phyloP scores from a whole-genome alignment of 371 early-diverging fungal species.

The Parasitella parasitica region DNA sequence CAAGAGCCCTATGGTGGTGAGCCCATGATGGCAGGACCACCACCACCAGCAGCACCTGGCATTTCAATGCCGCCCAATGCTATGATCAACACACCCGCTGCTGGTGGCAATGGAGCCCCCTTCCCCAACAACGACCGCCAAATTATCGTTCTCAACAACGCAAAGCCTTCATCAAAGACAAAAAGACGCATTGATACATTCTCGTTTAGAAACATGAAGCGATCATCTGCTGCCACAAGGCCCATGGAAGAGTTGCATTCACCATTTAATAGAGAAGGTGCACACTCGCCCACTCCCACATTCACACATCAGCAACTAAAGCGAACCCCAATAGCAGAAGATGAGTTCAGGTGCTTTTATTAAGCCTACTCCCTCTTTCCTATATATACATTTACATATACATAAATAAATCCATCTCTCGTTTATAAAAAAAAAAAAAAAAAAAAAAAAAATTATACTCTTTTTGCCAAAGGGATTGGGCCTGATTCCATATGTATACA shows the following conservation, averaged over 20 bases:
- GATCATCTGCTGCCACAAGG: not conserved
- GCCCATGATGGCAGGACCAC: slow-evolving; percentile 1
- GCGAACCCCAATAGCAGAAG: slow-evolving; percentile 6
- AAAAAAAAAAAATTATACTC: too few species aligned
- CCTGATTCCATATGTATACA: slow-evolving; percentile 7
- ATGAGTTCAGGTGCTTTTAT: not conserved
- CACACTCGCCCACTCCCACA: slow-evolving; percentile 13
- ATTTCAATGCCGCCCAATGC: slow-evolving; percentile 13
- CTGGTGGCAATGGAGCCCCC: not conserved
- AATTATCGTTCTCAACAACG: slow-evolving; percentile 23
- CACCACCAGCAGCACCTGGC: not conserved
- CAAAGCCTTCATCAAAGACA: slow-evolving; percentile 17
- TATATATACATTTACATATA: not conserved
- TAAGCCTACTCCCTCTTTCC: not conserved
- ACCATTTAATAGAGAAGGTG: slow-evolving; percentile 7
- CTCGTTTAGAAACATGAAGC: slow-evolving; percentile 9
- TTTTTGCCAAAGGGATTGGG: not conserved
- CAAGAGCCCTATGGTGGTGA: not conserved
- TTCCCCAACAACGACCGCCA: slow-evolving; percentile 2
- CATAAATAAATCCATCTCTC: too few species aligned
- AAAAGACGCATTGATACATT: slow-evolving; percentile 15
- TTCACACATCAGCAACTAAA: slow-evolving; percentile 1
- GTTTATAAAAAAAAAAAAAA: too few species aligned
- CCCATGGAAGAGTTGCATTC: not conserved
- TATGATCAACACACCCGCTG: slow-evolving; percentile 3